Base-by-base conservation (phyloP, 73 alveolate species). In the Effrenium voratum region DNA sequence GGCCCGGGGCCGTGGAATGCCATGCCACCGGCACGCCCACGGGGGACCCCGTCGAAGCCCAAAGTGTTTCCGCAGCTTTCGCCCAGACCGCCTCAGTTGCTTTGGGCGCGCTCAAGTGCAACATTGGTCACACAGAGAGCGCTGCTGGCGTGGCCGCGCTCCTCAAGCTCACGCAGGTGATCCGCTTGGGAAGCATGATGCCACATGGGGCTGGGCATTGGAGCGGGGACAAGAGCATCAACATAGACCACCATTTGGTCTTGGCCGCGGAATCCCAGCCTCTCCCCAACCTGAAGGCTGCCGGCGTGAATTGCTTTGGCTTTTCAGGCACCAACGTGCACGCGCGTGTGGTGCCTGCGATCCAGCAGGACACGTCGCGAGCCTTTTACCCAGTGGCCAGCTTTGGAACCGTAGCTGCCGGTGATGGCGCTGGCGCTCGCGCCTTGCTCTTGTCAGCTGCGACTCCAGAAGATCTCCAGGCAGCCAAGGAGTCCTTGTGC, bases 301-400 rank as follows among this genome's bases (percentile, higher is more conserved):
- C 38, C 19, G 87, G 87, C 2, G 87, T 76, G 59, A 76, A 76
- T 36, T 76, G 41, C 87, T 76, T 76, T 41, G 87, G 87, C 22
- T 76, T 76, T 36, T 40, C 60, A 19, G 87, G 87, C 41, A 76
- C 87, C 60, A 76, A 76, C 41, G 87, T 76, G 60, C 87, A 76
- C 16, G 87, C 87, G 36, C 40, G 40, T 8, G 13, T 76, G 43
- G 12, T 36, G 57, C 87, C 87, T 22, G 38, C 36, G 36, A 19
- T 30, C 60, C 43, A 15, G 60, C 30, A 40, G 45, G 55, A 40
- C 82, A n/a, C n/a, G n/a, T n/a, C n/a, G n/a, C n/a, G n/a, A n/a
- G n/a, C n/a, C n/a, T n/a, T n/a, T n/a, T n/a, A n/a, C n/a, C n/a
- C n/a, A n/a, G n/a, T n/a, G n/a, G n/a, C n/a, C n/a, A n/a, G n/a